Percentiles rank a stretch among this genome's conserved stretches.
Conservation (phyloP, 768 basidiomycete genomes). For the Suillus brevipes region DNA sequence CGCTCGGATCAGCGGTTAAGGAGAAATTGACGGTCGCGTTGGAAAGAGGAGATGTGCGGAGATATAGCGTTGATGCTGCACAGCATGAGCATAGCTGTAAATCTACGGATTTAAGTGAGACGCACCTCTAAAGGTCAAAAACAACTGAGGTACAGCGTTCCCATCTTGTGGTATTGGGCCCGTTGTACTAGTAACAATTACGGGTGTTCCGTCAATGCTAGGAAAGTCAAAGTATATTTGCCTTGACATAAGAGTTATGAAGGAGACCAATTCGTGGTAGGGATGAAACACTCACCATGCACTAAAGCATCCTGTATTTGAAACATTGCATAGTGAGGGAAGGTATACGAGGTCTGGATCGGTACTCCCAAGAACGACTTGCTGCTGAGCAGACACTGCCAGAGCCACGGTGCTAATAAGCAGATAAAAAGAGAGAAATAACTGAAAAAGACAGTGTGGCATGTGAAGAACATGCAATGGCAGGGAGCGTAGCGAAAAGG, state of each 20-base stretch:
- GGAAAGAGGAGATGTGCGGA: slow-evolving; percentile 44
- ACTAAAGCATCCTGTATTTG: slow-evolving; percentile 22
- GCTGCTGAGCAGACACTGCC: slow-evolving; percentile 18
- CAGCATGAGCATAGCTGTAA: neutral
- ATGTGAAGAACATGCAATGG: slow-evolving; percentile 14
- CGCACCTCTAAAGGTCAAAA: slow-evolving; percentile 55
- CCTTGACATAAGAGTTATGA: slow-evolving; percentile 17
- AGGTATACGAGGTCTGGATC: slow-evolving; percentile 29
- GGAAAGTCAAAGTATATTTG: slow-evolving; percentile 20
- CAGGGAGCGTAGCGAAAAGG: slow-evolving; percentile 1
- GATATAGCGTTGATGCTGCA: slow-evolving; percentile 45
- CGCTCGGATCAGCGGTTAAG: slow-evolving; percentile 37
- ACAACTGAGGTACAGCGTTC: slow-evolving; percentile 56
- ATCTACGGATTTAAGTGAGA: slow-evolving; percentile 10
- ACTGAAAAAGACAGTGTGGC: slow-evolving; percentile 23
- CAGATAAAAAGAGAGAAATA: slow-evolving; percentile 16
- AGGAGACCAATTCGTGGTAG: neutral
- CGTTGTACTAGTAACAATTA: slow-evolving; percentile 32
- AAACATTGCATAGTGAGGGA: slow-evolving; percentile 23
- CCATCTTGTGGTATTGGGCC: slow-evolving; percentile 45
- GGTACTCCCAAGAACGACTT: slow-evolving; percentile 24
- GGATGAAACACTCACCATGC: slow-evolving; percentile 21
- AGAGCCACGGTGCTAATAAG: slow-evolving; percentile 8
- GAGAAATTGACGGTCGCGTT: slow-evolving; percentile 57
- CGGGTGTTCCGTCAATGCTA: slow-evolving; percentile 11